Conservation (phyloP, 768 basidiomycete genomes). For the Postia placenta region DNA sequence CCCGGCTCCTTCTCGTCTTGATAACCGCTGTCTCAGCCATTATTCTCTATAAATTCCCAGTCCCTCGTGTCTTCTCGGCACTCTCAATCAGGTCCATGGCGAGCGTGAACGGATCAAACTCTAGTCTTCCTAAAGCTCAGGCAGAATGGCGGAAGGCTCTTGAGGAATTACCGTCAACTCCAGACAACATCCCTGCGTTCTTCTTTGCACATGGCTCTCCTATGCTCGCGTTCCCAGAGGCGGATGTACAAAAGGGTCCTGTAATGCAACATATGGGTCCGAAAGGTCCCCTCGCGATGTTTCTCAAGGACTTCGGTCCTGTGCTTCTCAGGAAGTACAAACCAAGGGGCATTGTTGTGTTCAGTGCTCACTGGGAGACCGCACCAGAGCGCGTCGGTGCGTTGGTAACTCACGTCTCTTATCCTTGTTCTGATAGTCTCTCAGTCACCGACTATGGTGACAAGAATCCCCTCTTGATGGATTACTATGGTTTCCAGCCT, state of each 20-base stretch:
- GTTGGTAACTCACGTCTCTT: conserved; percentile 11
- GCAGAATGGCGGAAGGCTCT: conserved; percentile 47
- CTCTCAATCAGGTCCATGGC: conserved; percentile 11
- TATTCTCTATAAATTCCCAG: conserved; percentile 9
- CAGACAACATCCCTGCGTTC: conserved; percentile 63
- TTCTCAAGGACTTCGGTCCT: conserved; percentile 63
- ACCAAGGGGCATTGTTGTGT: conserved; percentile 74
- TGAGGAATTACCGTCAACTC: conserved; percentile 46
- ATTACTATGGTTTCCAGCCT: conserved; percentile 65
- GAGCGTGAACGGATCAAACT: conserved; percentile 7
- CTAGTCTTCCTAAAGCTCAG: conserved; percentile 29
- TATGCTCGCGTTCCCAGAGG: conserved; percentile 35
- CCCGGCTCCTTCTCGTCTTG: neutral
- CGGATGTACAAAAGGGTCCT: conserved; percentile 1
- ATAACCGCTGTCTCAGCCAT: conserved; percentile 10
- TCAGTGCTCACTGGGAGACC: conserved; percentile 83
- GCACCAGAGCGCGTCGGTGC: conserved; percentile 47
- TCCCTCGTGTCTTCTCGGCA: conserved; percentile 11
- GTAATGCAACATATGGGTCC: conserved; percentile 33
- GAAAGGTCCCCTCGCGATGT: conserved; percentile 47
- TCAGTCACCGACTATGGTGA: conserved; percentile 74
- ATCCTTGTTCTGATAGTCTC: neutral
- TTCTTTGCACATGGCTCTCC: conserved; percentile 74
- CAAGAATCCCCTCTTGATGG: conserved; percentile 68
- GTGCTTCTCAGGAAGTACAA: conserved; percentile 61